A percentile compares a stretch with the other conserved stretches of the same genome.
Evolutionary conservation across 169 alveolate species (phyloP).

Genomic region (Plasmodium ovale): DNA sequence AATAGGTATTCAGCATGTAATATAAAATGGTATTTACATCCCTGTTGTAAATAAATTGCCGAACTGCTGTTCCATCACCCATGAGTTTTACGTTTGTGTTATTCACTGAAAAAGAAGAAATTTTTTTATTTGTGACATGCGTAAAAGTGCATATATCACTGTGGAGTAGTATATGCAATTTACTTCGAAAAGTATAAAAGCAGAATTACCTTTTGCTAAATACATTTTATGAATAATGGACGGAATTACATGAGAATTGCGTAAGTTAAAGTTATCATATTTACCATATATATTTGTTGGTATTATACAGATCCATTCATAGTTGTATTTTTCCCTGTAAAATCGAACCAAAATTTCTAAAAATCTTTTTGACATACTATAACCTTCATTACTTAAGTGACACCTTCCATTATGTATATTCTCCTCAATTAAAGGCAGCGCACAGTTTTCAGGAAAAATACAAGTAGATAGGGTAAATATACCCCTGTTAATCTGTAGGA

Average conservation of each 20-base stretch:
- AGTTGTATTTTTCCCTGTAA: conserved; percentile 74
- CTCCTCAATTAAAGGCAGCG: conserved; percentile 62
- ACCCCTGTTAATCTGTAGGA: conserved; percentile 64
- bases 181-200: neutral
- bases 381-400: conserved; percentile 74
- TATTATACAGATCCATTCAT: conserved; percentile 74
- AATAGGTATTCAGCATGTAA: conserved; percentile 59
- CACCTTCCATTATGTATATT: conserved; percentile 63
- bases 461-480: conserved; percentile 65
- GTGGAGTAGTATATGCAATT: neutral
- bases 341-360: conserved; percentile 63
- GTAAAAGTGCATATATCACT: neutral
- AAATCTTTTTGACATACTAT: conserved; percentile 74
- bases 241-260: conserved; percentile 53
- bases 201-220: conserved; percentile 63
- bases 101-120: conserved; percentile 20
- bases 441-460: conserved; percentile 63
- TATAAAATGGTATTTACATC: conserved; percentile 47
- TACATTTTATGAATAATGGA: conserved; percentile 75
- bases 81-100: conserved; percentile 45
- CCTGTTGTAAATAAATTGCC: conserved; percentile 67
- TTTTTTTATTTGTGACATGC: neutral
- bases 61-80: conserved; percentile 63
- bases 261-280: conserved; percentile 69
- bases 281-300: conserved; percentile 74